These are phyloP conservation scores for Tricholoma bakamatsutake DNA, from an alignment of 768 basidiomycete species.

Conservation along the genomic window DNA sequence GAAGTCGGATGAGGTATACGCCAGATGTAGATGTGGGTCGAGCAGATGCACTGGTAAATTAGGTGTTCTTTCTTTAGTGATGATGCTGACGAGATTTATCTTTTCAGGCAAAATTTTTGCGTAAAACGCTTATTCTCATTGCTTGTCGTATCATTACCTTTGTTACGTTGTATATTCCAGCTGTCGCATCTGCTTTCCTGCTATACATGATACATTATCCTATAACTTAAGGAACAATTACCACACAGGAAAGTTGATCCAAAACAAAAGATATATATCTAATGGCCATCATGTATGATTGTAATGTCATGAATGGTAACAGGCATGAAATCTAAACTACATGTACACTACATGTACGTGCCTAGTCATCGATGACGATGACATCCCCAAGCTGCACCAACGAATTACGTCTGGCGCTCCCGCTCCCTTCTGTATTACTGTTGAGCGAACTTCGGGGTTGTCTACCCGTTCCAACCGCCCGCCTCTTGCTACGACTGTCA, in stretches of 20 bases:
- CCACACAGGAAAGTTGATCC: neutral
- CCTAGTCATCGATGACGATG: constrained; percentile 35
- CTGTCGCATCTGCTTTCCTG: neutral
- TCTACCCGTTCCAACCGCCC: constrained; percentile 15
- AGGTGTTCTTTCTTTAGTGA: neutral
- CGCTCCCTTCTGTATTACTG: constrained; percentile 8
- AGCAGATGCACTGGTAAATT: constrained; percentile 41
- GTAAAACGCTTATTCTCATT: neutral
- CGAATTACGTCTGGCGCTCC: constrained; percentile 11
- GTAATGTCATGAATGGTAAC: neutral
- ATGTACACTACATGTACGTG: neutral
- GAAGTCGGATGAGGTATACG: constrained; percentile 38
- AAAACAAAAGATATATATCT: neutral
- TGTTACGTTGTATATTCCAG: no score
- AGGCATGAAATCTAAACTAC: neutral
- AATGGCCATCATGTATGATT: neutral
- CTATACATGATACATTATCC: neutral
- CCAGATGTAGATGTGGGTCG: constrained; percentile 46
- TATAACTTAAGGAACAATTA: neutral
- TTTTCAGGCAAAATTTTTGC: neutral
- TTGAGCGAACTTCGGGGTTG: constrained; percentile 12
- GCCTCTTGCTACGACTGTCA: constrained; percentile 11
- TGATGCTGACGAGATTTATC: neutral
- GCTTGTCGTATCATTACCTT: neutral
- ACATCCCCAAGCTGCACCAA: constrained; percentile 29